A percentile compares a stretch with the other conserved stretches of the same genome.
Conservation (phyloP, 2,329 filamentous ascomycete species). For the Grosmannia huntii region DNA sequence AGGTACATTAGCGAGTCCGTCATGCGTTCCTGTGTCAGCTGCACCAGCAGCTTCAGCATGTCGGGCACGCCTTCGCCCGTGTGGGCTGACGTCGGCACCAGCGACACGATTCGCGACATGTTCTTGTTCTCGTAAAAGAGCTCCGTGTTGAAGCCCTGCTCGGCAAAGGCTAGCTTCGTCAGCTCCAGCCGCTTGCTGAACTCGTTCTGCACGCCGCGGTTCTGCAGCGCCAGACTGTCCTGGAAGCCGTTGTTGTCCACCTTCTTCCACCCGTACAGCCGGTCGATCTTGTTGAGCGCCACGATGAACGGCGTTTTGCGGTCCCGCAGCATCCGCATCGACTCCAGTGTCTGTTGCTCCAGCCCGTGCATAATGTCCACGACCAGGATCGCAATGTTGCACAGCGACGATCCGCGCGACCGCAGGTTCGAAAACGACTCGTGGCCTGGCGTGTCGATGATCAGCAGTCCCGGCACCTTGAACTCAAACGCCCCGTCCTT, state of each 20-base stretch:
- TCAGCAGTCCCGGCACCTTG: conserved; percentile 90
- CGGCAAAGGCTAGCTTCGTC: conserved; percentile 86
- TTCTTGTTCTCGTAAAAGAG: conserved; percentile 97
- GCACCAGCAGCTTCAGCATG: conserved; percentile 89
- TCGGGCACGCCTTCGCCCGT: conserved; percentile 99
- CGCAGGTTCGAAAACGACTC: conserved; percentile 99
- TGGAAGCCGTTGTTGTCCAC: conserved; percentile 98
- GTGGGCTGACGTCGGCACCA: conserved; percentile 92
- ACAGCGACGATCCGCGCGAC: conserved; percentile 92
- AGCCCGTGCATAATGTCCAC: conserved; percentile 99
- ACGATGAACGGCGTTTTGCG: conserved; percentile 97
- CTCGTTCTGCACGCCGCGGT: conserved; percentile 85
- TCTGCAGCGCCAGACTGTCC: conserved; percentile 80
- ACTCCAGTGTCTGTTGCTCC: conserved; percentile 93
- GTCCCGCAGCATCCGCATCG: conserved; percentile 86
- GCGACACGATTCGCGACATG: conserved; percentile 86
- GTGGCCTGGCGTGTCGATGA: conserved; percentile 98
- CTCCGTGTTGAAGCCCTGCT: conserved; percentile 97
- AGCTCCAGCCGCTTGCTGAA: conserved; percentile 82
- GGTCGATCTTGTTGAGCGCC: conserved; percentile 98
- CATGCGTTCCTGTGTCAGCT: conserved; percentile 94
- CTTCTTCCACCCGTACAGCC: conserved; percentile 97
- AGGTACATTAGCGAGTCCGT: conserved; percentile 96
- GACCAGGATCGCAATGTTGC: conserved; percentile 97
- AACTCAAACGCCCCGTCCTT: conserved; percentile 81